phyloP scores from a whole-genome alignment of 2,329 filamentous ascomycete genomes.

The Tolypocladium endophyticum region DNA sequence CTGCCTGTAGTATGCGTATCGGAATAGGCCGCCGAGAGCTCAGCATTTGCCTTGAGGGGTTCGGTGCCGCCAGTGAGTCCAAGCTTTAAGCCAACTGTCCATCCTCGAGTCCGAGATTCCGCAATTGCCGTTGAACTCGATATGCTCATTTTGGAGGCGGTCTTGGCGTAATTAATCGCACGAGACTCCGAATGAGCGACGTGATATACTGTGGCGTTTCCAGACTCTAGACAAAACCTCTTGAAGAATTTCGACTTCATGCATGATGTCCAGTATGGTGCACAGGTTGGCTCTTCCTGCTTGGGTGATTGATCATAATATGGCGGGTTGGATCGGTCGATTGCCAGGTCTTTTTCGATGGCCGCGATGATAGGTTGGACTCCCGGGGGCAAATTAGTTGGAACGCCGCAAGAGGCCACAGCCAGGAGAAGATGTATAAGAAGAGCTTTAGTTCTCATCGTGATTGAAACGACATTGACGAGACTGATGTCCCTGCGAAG shows the following conservation, averaged over 20 bases:
- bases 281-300: neutral
- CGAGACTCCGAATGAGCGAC: neutral
- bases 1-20: neutral
- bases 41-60: neutral
- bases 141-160: neutral
- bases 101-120: neutral
- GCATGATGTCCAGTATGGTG: neutral
- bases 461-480: neutral
- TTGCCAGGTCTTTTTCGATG: neutral
- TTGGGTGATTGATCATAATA: neutral
- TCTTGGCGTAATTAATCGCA: neutral
- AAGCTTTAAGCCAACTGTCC: neutral
- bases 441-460: neutral
- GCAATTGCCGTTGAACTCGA: neutral
- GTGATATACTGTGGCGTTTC: neutral
- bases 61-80: neutral
- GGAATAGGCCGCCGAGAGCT: neutral
- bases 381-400: neutral
- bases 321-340: neutral
- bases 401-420: neutral
- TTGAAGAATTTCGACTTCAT: neutral
- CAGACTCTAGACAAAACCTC: neutral
- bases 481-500: neutral
- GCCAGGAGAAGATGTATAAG: neutral
- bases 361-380: neutral